These are phyloP conservation scores for Lachancea kluyveri DNA, from an alignment of 805 yeast species.

Conservation along the genomic window DNA sequence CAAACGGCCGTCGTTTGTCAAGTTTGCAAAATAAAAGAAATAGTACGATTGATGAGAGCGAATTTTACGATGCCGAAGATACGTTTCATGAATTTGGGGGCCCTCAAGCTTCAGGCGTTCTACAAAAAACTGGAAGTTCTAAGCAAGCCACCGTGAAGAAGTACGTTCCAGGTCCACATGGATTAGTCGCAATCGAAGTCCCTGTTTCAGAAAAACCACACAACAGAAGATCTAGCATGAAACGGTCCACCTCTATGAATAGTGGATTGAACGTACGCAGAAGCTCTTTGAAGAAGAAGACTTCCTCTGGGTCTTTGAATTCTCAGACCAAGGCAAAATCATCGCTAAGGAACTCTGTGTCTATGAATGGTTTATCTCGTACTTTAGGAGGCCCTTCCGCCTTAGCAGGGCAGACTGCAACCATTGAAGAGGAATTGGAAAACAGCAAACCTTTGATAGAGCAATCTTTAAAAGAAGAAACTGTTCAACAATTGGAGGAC, in stretches of 20 bases:
- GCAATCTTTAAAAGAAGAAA: conserved; percentile 21
- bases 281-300: conserved; percentile 8
- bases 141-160: conserved; percentile 48
- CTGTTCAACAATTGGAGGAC: conserved; percentile 18
- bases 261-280: conserved; percentile 8
- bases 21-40: conserved; percentile 5
- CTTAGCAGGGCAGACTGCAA: too few relatives aligned
- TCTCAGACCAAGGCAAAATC: conserved; percentile 3
- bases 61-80: conserved; percentile 22
- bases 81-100: conserved; percentile 32
- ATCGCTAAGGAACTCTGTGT: conserved; percentile 12
- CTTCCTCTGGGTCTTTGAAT: conserved; percentile 10
- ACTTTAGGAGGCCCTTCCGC: too few relatives aligned
- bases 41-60: conserved; percentile 6
- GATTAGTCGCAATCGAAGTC: conserved; percentile 63
- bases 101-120: conserved; percentile 23
- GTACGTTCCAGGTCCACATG: conserved; percentile 69
- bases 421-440: too few relatives aligned
- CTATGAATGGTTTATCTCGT: conserved; percentile 10
- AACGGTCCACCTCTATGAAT: conserved; percentile 13
- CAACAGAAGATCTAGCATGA: conserved; percentile 9
- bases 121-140: conserved; percentile 21
- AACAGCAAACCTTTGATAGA: conserved; percentile 16
- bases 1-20: conserved; percentile 4
- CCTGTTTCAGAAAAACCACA: conserved; percentile 36